These are phyloP conservation scores for Flaveria floridana DNA, from an alignment of 140 eudicot genomes.

Conservation along the genomic window DNA sequence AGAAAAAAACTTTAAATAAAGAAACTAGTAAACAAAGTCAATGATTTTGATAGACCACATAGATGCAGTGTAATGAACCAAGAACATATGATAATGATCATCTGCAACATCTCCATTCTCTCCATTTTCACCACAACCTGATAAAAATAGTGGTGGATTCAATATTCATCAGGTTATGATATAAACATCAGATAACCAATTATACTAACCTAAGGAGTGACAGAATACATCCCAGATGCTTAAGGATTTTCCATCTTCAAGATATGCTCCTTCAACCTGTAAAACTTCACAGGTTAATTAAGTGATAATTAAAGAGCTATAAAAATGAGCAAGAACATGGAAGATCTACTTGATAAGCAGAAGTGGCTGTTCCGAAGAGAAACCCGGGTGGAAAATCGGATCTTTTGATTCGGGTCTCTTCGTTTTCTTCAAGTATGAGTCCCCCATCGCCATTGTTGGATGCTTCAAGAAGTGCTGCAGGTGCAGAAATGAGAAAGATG, in stretches of 20 bases:
- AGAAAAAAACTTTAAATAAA: not conserved
- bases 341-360: conserved; percentile 56
- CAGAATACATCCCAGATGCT: conserved; percentile 68
- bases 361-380: conserved; percentile 70
- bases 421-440: conserved; percentile 9
- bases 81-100: conserved; percentile 70
- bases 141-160: not conserved
- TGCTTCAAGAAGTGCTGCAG: conserved; percentile 19
- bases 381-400: conserved; percentile 71
- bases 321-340: not conserved
- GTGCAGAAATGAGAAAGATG: conserved; percentile 15
- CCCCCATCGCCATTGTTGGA: conserved; percentile 16
- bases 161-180: not conserved
- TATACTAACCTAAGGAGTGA: conserved; percentile 38
- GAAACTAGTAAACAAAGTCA: not conserved
- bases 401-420: conserved; percentile 32
- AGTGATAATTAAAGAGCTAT: not conserved
- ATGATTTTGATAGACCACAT: not conserved
- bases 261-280: conserved; percentile 59
- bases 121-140: conserved; percentile 46
- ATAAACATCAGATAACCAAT: not conserved
- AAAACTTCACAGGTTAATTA: not conserved
- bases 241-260: conserved; percentile 66
- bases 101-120: conserved; percentile 62
- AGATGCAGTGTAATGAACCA: conserved; percentile 38